Evolutionary conservation across 2,329 filamentous ascomycete genomes (phyloP).

Genomic region (Penicillium sp.): DNA sequence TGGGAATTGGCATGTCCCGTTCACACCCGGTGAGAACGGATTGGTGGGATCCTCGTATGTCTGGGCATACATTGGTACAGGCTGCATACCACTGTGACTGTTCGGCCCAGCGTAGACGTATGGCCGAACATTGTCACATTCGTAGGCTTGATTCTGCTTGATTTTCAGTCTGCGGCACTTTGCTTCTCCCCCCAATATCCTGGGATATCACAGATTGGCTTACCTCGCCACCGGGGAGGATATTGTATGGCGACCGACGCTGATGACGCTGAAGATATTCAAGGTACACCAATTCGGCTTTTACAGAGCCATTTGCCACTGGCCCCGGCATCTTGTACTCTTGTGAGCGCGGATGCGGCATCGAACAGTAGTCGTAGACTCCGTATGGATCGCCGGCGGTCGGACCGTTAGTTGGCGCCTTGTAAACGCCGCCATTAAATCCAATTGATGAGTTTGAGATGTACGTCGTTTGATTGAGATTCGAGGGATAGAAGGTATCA

Average conservation of each 20-base stretch:
- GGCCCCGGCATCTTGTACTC: slow-evolving; percentile 29
- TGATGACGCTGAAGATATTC: slow-evolving; percentile 39
- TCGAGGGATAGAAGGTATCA: slow-evolving; percentile 32
- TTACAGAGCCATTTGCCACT: slow-evolving; percentile 21
- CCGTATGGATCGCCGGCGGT: slow-evolving; percentile 22
- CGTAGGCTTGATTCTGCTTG: slow-evolving; percentile 31
- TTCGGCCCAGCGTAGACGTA: slow-evolving; percentile 31
- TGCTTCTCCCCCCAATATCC: not conserved
- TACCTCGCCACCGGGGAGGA: slow-evolving; percentile 36
- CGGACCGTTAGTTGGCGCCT: slow-evolving; percentile 21
- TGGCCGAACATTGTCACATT: slow-evolving; percentile 33
- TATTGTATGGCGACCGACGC: slow-evolving; percentile 35
- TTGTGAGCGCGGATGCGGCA: slow-evolving; percentile 34
- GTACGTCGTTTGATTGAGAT: slow-evolving; percentile 33
- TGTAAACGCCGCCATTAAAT: slow-evolving; percentile 35
- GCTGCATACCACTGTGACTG: slow-evolving; percentile 9
- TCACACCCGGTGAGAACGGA: slow-evolving; percentile 29
- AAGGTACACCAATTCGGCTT: slow-evolving; percentile 32
- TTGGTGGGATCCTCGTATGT: slow-evolving; percentile 33
- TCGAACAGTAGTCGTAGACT: slow-evolving; percentile 36
- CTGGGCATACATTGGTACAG: slow-evolving; percentile 31
- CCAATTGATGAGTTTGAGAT: slow-evolving; percentile 32
- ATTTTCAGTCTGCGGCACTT: not conserved
- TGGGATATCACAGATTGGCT: not conserved
- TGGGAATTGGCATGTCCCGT: slow-evolving; percentile 35